These are phyloP conservation scores for Chlorophyllum brunneum DNA, from an alignment of 768 basidiomycete species.

Conservation along the genomic window DNA sequence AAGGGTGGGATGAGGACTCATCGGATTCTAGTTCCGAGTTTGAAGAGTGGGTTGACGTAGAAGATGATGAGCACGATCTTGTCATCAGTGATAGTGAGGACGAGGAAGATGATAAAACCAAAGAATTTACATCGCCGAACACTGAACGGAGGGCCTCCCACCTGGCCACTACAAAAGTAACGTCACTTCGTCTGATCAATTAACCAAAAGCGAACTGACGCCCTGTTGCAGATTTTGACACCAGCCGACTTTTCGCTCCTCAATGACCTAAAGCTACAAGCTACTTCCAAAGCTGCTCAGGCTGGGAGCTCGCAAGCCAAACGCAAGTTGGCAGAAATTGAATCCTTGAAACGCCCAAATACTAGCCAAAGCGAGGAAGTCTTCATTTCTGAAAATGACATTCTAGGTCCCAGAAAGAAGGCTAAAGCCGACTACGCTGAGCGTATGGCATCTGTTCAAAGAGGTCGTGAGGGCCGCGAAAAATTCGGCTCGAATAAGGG, in stretches of 20 bases:
- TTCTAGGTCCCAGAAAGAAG: conserved; percentile 92
- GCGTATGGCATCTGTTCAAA: conserved; percentile 85
- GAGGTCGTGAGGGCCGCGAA: conserved; percentile 92
- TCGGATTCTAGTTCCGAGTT: conserved; percentile 49
- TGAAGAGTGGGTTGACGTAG: conserved; percentile 82
- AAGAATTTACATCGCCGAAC: conserved; percentile 30
- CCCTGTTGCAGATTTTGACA: conserved; percentile 73
- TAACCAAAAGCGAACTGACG: neutral
- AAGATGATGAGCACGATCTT: conserved; percentile 66
- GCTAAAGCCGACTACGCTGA: conserved; percentile 91
- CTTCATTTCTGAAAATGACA: conserved; percentile 88
- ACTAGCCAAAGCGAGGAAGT: conserved; percentile 41
- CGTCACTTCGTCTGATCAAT: neutral
- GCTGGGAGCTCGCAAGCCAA: conserved; percentile 75
- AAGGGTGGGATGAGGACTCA: conserved; percentile 83
- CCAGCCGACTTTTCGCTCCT: conserved; percentile 94
- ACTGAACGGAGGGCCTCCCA: conserved; percentile 44
- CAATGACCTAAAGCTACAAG: conserved; percentile 82
- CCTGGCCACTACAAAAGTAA: conserved; percentile 78
- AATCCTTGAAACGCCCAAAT: conserved; percentile 49
- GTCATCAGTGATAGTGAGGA: conserved; percentile 88
- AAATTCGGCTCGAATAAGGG: conserved; percentile 89
- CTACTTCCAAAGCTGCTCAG: conserved; percentile 68
- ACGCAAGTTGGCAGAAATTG: conserved; percentile 81
- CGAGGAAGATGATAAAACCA: conserved; percentile 47